Evolutionary conservation across 768 basidiomycete genomes (phyloP), one percentile per base, ranked within the genome.

Genomic region (Lyophyllum decastes): DNA sequence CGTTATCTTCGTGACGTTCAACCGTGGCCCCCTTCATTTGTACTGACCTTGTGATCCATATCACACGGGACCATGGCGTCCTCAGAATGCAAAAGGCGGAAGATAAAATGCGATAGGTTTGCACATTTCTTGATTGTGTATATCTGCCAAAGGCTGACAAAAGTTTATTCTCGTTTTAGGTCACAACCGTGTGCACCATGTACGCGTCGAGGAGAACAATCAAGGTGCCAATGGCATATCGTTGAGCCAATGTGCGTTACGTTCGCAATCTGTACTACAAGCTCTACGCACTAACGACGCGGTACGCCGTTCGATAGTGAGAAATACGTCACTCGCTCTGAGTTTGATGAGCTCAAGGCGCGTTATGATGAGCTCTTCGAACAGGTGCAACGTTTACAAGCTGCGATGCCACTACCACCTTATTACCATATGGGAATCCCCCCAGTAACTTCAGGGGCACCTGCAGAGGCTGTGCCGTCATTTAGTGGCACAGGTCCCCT

Each of bases 31-130:
- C 16, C 63, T 60, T 66, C 63, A 68, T 64, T 63, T 68, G 58
- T 60, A 63, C 64, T 62, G 63, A 57, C 64, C 68, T 66, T 67
- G 67, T 70, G 67, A 71, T 71, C 44, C 44, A 54, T 61, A 66
- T 70, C 67, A 71, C 67, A 64, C 67, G 68, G 65, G 30, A 38
- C 54, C 40, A 22, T 54, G 49, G 25, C 52, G 47, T 54, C 41
- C 54, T 48, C 67, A 92, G 92, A 92, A 71, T 93, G 91, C 71
- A 93, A 93, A 71, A 76, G 91, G 65, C 82, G 91, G 43, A 93
- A 94, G 78, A 93, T 93, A 72, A 90, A 89, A 69, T 94, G 92
- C 71, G 90, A 94, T 76, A 89, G 89, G 88, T 89, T 68, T 66
- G 77, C 53, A 67, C 66, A 63, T 55, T 34, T 51, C 12, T 66